These are phyloP conservation scores for Zymoseptoria brevis DNA, from an alignment of 2,329 filamentous ascomycete species.

Conservation along the genomic window DNA sequence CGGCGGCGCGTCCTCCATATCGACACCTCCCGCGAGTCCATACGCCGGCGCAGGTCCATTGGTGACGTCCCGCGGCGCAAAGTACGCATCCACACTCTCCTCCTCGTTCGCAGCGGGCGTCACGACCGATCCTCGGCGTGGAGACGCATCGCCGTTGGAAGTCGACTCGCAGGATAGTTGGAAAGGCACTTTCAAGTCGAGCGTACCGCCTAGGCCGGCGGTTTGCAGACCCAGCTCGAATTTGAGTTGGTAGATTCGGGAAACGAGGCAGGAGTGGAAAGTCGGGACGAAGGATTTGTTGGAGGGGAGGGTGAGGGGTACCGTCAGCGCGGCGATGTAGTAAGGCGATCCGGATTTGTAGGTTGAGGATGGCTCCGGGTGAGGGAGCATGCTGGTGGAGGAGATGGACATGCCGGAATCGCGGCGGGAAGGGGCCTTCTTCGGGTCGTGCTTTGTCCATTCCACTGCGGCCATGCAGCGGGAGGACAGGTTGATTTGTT, in stretches of 20 bases:
- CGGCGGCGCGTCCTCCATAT: constrained; percentile 19
- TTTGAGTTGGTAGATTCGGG: constrained; percentile 55
- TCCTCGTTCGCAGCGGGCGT: constrained; percentile 20
- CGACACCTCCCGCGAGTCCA: not conserved
- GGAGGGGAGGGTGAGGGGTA: constrained; percentile 54
- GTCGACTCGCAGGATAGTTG: constrained; percentile 32
- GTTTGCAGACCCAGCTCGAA: constrained; percentile 50
- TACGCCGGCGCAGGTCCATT: not conserved
- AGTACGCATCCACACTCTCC: constrained; percentile 25
- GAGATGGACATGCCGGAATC: constrained; percentile 33
- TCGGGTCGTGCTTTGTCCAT: constrained; percentile 40
- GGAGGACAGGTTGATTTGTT: constrained; percentile 46
- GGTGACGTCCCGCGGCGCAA: constrained; percentile 22
- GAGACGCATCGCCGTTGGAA: constrained; percentile 7
- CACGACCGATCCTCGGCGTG: constrained; percentile 9
- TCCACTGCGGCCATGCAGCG: constrained; percentile 50
- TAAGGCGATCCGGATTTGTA: constrained; percentile 41
- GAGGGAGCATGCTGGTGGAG: constrained; percentile 10
- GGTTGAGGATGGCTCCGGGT: constrained; percentile 27
- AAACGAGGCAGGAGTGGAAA: constrained; percentile 61
- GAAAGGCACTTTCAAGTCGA: constrained; percentile 39
- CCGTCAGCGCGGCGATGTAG: constrained; percentile 56
- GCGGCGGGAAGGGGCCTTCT: constrained; percentile 26
- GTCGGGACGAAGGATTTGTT: constrained; percentile 58
- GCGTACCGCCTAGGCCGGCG: constrained; percentile 35